Evolutionary conservation across 345 rosid genomes (phyloP).

Genomic region (Aurinia saxatilis): DNA sequence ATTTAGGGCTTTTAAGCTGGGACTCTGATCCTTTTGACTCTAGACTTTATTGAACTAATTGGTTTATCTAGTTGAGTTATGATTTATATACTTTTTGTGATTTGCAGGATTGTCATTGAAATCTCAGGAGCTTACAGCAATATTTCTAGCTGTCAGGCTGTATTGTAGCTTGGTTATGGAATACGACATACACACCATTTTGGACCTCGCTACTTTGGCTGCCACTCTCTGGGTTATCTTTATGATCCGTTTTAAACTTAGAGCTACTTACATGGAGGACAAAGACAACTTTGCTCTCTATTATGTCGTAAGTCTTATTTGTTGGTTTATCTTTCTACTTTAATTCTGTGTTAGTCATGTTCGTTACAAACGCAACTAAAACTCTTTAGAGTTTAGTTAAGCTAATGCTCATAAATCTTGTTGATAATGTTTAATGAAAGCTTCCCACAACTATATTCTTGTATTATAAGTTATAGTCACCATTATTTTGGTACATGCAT

Average conservation of each 20-base stretch:
- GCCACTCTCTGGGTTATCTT: constrained; percentile 88
- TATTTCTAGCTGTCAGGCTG: constrained; percentile 78
- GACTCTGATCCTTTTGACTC: too few species aligned
- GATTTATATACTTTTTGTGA: too few species aligned
- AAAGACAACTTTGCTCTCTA: constrained; percentile 83
- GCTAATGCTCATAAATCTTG: not conserved
- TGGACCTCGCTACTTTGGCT: constrained; percentile 72
- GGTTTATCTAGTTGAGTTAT: too few species aligned
- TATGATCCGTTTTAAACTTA: constrained; percentile 79
- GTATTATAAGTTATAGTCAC: not conserved
- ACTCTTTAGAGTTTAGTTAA: not conserved
- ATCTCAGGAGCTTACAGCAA: constrained; percentile 85
- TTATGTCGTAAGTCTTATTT: constrained; percentile 52
- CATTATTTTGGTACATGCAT: not conserved
- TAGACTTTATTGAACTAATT: too few species aligned
- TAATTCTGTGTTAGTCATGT: not conserved
- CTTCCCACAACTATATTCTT: not conserved
- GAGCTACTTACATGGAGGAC: constrained; percentile 84
- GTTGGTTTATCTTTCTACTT: not conserved
- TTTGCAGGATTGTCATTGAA: constrained; percentile 78
- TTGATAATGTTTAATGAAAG: not conserved
- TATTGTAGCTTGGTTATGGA: constrained; percentile 98
- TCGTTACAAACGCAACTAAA: not conserved
- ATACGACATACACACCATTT: constrained; percentile 80
- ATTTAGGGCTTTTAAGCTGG: not conserved